Conservation (phyloP, 768 basidiomycete species). For the Lentinula sp. region DNA sequence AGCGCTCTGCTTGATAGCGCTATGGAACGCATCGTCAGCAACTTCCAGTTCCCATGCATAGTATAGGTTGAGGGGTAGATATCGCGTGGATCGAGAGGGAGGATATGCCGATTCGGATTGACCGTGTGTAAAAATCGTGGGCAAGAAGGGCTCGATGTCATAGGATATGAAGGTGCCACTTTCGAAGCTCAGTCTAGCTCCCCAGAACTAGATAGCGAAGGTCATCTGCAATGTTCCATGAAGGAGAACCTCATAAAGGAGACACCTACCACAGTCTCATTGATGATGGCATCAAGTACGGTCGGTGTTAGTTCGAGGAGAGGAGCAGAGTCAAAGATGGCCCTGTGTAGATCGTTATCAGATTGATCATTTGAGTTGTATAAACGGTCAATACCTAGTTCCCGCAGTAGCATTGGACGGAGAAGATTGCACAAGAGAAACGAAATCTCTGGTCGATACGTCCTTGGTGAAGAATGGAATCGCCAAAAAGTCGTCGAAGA, state of each 20-base stretch:
- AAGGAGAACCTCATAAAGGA: background rate
- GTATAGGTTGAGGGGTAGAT: conserved; percentile 41
- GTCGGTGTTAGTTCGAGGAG: conserved; percentile 15
- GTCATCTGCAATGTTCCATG: background rate
- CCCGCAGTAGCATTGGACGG: conserved; percentile 20
- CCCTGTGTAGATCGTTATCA: conserved; percentile 13
- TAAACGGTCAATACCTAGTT: conserved; percentile 15
- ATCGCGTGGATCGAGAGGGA: conserved; percentile 24
- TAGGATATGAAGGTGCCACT: conserved; percentile 27
- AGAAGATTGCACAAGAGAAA: conserved; percentile 20
- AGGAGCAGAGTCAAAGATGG: conserved; percentile 25
- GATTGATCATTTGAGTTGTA: background rate
- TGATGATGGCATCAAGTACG: conserved; percentile 20
- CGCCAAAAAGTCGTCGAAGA: conserved; percentile 30
- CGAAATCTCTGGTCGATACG: conserved; percentile 22
- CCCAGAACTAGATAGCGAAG: conserved; percentile 22
- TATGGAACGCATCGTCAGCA: conserved; percentile 32
- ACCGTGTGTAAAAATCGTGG: conserved; percentile 29
- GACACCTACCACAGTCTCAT: conserved; percentile 22
- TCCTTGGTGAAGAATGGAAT: conserved; percentile 22
- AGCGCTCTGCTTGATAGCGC: conserved; percentile 32
- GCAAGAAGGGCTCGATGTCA: conserved; percentile 32
- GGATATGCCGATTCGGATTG: conserved; percentile 40
- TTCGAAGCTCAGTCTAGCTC: conserved; percentile 18
- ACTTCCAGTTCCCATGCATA: conserved; percentile 36